These are phyloP conservation scores for Aphanomyces stellatus DNA, from an alignment of 352 stramenopile species.

Conservation along the genomic window DNA sequence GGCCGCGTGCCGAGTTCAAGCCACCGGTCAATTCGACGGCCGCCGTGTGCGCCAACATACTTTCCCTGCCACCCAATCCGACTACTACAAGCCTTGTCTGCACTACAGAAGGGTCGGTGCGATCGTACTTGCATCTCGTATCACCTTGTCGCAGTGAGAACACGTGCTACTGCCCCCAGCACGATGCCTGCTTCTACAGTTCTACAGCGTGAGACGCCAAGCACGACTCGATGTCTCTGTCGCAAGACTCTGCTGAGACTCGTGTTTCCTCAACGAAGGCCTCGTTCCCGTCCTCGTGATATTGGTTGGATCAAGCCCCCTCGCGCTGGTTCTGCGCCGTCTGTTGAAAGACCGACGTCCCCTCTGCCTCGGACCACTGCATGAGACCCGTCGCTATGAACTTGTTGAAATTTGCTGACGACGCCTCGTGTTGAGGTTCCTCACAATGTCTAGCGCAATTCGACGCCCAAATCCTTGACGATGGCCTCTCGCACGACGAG, in stretches of 20 bases:
- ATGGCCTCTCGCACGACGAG: conserved; percentile 67
- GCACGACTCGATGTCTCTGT: neutral
- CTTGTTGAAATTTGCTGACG: too few relatives aligned
- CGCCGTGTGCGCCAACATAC: neutral
- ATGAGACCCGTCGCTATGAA: too few relatives aligned
- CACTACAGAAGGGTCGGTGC: neutral
- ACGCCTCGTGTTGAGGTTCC: too few relatives aligned
- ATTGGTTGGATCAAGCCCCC: too few relatives aligned
- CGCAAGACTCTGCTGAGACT: neutral
- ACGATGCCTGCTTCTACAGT: neutral
- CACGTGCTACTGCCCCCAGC: neutral
- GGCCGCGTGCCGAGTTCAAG: neutral
- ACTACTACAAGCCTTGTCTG: neutral
- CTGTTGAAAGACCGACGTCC: too few relatives aligned
- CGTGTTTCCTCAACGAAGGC: neutral
- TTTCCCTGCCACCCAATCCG: neutral
- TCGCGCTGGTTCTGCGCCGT: too few relatives aligned
- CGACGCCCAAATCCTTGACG: conserved; percentile 70
- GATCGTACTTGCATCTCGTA: neutral
- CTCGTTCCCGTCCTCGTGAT: neutral
- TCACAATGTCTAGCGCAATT: conserved; percentile 86
- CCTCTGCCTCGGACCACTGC: too few relatives aligned
- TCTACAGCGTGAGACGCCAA: neutral
- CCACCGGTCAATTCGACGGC: neutral
- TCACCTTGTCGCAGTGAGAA: neutral